Conservation (phyloP, 2,329 filamentous ascomycete species). For the Botrytis medusae region DNA sequence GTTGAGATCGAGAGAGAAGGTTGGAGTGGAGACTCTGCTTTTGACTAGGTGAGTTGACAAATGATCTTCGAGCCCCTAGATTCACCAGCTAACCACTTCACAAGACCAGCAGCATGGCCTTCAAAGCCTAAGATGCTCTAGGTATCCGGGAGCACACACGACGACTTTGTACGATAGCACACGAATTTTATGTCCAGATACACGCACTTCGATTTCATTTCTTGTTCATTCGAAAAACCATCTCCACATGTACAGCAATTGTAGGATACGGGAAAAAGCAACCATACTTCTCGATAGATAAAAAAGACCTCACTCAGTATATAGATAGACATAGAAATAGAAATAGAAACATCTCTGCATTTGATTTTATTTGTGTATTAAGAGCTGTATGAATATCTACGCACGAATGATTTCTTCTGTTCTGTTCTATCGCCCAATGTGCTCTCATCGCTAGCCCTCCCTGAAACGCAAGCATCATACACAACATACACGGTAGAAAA, state of each 20-base stretch:
- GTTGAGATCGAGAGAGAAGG: conserved; percentile 42
- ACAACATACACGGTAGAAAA: background rate
- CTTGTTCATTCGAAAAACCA: background rate
- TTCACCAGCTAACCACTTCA: conserved; percentile 21
- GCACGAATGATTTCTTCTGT: background rate
- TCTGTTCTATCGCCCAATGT: background rate
- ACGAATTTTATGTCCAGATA: conserved; percentile 13
- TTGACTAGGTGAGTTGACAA: conserved; percentile 39
- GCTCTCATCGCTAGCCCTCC: background rate
- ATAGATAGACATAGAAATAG: conserved; percentile 16
- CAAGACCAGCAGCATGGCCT: conserved; percentile 38
- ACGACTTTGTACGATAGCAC: conserved; percentile 14
- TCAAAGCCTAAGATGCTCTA: conserved; percentile 21
- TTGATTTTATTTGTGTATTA: background rate
- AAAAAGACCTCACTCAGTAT: conserved; percentile 8
- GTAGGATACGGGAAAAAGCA: conserved; percentile 15
- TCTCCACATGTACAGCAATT: conserved; percentile 16
- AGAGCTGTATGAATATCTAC: background rate
- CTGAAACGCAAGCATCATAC: background rate
- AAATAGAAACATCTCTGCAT: conserved; percentile 11
- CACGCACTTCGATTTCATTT: conserved; percentile 1
- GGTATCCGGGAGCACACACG: background rate
- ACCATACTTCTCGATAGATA: conserved; percentile 6
- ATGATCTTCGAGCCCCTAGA: background rate
- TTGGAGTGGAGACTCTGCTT: conserved; percentile 36